These are phyloP conservation scores for Jacaranda mimosifolia DNA, from an alignment of 257 asterid genomes.

Conservation along the genomic window DNA sequence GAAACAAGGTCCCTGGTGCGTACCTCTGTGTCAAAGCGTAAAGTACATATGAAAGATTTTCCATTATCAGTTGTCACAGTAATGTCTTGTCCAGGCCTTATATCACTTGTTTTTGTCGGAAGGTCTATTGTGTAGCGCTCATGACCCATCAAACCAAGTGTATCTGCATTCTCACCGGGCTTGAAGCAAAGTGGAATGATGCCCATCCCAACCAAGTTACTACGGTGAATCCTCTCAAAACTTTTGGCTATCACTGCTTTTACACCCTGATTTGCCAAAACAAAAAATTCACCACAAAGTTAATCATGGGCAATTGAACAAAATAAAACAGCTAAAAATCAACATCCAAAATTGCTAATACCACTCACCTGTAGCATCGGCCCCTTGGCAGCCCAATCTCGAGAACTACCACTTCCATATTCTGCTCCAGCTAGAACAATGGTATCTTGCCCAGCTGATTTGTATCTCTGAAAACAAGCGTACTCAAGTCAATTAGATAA, in stretches of 20 bases:
- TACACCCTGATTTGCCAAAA: conserved; percentile 69
- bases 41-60: conserved; percentile 71
- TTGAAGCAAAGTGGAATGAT: conserved; percentile 91
- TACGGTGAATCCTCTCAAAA: conserved; percentile 94
- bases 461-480: conserved; percentile 68
- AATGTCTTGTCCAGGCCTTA: conserved; percentile 84
- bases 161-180: conserved; percentile 85
- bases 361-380: conserved; percentile 85
- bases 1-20: background rate
- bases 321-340: background rate
- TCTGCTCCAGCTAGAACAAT: conserved; percentile 94
- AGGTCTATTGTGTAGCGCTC: conserved; percentile 87
- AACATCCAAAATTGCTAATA: background rate
- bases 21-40: conserved; percentile 94
- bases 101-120: conserved; percentile 67
- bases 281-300: background rate
- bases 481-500: background rate
- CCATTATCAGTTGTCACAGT: conserved; percentile 78
- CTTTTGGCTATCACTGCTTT: conserved; percentile 96
- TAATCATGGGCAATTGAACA: background rate
- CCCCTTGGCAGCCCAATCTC: conserved; percentile 99
- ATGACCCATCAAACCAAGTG: conserved; percentile 81
- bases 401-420: conserved; percentile 98
- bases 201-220: conserved; percentile 97
- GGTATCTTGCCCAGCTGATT: conserved; percentile 79